Evolutionary conservation across 225 moss, liverwort and hornwort genomes (phyloP), one percentile per base, ranked within the genome.

Genomic region (Thuidium tamariscinum): DNA sequence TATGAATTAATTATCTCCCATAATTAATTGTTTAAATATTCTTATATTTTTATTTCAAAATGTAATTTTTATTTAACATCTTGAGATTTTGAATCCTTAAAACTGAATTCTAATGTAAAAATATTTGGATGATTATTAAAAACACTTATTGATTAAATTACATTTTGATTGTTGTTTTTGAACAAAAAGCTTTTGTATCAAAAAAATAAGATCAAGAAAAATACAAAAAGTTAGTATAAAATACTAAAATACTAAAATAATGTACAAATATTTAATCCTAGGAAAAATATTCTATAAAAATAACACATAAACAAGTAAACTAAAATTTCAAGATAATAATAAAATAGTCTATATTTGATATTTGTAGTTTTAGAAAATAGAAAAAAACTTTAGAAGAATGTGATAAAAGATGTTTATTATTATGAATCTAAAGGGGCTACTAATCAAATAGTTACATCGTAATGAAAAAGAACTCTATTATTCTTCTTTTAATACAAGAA

Each of bases 81-180:
- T n/a, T 16, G 3, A n/a, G 5, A 17, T 63, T n/a, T 13, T 5
- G 6, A 4, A 46, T 23, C 30, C 15, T 2, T 4, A 26, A 37
- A 36, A 56, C 9, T 10, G 7, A 26, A 11, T 2, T 21, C 5
- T 26, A 49, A 2, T 1, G 11, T 11, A 49, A 51, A 21, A 0
- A 3, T 7, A 49, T 4, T 49, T 21, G 9, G 5, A 1, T 13
- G 51, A 30, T 19, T 19, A 1, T 1, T 18, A 30, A 0, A 18
- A 46, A 16, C 0, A 73, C 1, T 4, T 46, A 1, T 0, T 48
- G 1, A 11, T 48, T 73, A 30, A 11, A 7, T 73, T 19, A 7
- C 1, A 0, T 49, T 19, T 49, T 12, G 12, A 4, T 0, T 46
- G 0, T 7, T 29, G 12, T 20, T 12, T 7, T 73, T 3, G 9